phyloP scores from a whole-genome alignment of 106 monocot species.

The Posidonia australis region DNA sequence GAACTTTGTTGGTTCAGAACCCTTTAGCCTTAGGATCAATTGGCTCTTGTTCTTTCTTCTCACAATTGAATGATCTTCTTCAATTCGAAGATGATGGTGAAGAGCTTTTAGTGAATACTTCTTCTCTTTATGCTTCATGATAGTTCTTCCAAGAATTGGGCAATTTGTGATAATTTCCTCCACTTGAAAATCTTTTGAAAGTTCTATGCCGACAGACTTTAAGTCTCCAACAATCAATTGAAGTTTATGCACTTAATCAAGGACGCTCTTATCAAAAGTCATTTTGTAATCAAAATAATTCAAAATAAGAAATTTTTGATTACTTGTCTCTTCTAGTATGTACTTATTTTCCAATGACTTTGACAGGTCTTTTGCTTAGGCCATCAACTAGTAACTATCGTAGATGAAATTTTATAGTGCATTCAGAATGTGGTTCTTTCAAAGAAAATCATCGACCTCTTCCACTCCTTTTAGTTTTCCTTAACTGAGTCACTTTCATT shows the following conservation, averaged over 20 bases:
- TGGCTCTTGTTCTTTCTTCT: not conserved
- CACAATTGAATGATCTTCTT: not conserved
- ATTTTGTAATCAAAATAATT: not conserved
- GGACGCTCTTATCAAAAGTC: no score
- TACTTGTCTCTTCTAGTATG: not conserved
- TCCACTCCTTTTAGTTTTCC: not conserved
- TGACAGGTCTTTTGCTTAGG: not conserved
- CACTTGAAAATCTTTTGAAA: no score
- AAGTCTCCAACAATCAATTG: no score
- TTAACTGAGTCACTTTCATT: not conserved
- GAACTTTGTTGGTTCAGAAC: not conserved
- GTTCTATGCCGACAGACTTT: no score
- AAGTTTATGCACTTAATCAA: no score
- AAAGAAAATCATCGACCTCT: not conserved
- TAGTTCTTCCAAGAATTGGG: no score
- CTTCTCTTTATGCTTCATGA: not conserved
- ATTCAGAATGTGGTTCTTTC: not conserved
- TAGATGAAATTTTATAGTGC: no score
- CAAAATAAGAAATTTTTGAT: not conserved
- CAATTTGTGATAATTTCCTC: no score
- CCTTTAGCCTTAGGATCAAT: not conserved
- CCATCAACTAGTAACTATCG: no score
- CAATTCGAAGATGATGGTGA: not conserved
- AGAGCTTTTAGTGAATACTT: not conserved
- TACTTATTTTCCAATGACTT: not conserved